Conservation (phyloP, 768 basidiomycete genomes). For the Mycena alexandri region DNA sequence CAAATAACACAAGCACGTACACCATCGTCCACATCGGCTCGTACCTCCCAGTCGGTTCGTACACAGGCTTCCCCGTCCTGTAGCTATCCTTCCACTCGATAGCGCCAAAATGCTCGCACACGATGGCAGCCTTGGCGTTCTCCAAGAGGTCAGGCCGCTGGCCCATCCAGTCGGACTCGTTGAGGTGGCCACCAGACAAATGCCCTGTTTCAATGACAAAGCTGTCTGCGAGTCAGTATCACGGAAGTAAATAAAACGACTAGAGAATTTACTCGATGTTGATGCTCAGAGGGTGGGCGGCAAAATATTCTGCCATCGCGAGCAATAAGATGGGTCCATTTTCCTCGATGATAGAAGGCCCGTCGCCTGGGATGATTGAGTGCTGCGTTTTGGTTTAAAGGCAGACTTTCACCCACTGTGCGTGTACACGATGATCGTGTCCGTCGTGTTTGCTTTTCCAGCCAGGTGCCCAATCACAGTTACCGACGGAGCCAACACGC, state of each 20-base stretch:
- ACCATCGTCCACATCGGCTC: constrained; percentile 52
- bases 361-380: constrained; percentile 39
- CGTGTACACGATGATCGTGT: constrained; percentile 47
- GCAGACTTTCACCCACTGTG: constrained; percentile 39
- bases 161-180: constrained; percentile 47
- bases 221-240: constrained; percentile 27
- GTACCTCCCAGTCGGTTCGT: constrained; percentile 42
- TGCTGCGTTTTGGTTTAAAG: neutral
- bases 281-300: constrained; percentile 41
- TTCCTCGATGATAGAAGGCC: constrained; percentile 48
- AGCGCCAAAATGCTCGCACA: constrained; percentile 49
- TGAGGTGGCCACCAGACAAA: constrained; percentile 45
- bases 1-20: constrained; percentile 28
- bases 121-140: constrained; percentile 46
- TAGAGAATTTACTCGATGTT: constrained; percentile 43
- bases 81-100: constrained; percentile 47
- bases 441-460: constrained; percentile 38
- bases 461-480: constrained; percentile 44
- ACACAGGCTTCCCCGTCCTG: constrained; percentile 38
- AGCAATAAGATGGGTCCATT: constrained; percentile 48
- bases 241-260: neutral
- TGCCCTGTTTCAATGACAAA: constrained; percentile 48
- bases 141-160: constrained; percentile 41
- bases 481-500: constrained; percentile 34
- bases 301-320: constrained; percentile 48